Conservation (phyloP, 73 alveolate genomes). For the Symbiodinium natans region DNA sequence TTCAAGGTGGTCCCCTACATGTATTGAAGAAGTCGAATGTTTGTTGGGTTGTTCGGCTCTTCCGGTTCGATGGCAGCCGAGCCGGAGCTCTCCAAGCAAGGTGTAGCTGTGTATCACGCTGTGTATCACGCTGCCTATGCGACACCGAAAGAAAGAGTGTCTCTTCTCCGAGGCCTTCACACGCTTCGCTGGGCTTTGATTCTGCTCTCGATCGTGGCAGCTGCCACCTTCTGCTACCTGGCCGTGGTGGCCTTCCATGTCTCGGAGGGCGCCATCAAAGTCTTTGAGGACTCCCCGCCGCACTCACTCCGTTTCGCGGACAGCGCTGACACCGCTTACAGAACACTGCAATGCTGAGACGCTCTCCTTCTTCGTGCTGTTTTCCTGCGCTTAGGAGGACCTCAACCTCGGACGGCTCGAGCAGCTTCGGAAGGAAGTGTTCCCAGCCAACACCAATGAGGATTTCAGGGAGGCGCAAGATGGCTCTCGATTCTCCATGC, state of each 20-base stretch:
- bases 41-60: no score
- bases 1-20: no score
- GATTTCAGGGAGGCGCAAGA: constrained; percentile 10
- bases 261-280: constrained; percentile 44
- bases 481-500: background rate
- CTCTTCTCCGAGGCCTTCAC: background rate
- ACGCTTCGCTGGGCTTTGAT: background rate
- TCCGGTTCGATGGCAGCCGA: no score
- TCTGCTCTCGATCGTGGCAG: background rate
- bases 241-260: background rate
- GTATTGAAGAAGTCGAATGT: no score
- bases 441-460: constrained; percentile 15
- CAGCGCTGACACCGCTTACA: no score
- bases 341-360: no score
- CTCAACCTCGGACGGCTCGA: constrained; percentile 47
- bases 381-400: background rate
- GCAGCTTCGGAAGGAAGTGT: constrained; percentile 35
- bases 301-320: background rate
- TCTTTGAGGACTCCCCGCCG: constrained; percentile 26
- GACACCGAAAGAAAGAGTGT: no score
- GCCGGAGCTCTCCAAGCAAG: no score
- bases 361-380: no score
- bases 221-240: background rate
- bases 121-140: no score
- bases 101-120: no score